Evolutionary conservation across 257 asterid genomes (phyloP), one percentile per base, ranked within the genome.

Genomic region (Solanum tacnaense): DNA sequence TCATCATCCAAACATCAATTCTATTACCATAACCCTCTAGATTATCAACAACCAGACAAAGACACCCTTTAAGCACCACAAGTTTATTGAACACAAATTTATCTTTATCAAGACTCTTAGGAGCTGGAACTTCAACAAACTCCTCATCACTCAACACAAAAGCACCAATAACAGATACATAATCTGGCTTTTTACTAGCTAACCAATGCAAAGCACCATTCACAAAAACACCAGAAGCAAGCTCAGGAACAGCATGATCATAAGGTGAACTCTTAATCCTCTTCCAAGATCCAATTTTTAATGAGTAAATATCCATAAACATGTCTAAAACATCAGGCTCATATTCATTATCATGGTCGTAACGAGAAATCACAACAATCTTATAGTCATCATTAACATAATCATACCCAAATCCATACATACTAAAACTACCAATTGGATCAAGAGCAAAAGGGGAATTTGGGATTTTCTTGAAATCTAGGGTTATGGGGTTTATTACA

Each of bases 121-220:
- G 94, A 84, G 92, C 90, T 9, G 93, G 92, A 11, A 93, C 86
- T 83, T 91, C 89, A 67, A 84, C 85, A 29, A 93, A 92, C 75
- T 68, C 87, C 76, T 92, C 94, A 5, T 46, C 20, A n/a, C 46
- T 90, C 79, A 92, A 75, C 86, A 84, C 82, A 46, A 92, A 92
- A 82, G 93, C 93, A 46, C 91, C 90, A n/a, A 93, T 89, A 13
- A 93, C 93, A n/a, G 91, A 90, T 8, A 52, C n/a, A 79, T 68
- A 85, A 3, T 86, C 90, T 3, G 46, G 3, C 46, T 2, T 12
- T 32, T 84, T 83, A 73, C 87, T 20, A 74, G 94, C 94, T 88
- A 92, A 82, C 94, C 96, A 92, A 87, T 93, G 93, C 27, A 92
- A 25, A 21, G 88, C 89, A 6, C 94, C 94, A 86, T 88, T 86